These are phyloP conservation scores for Cercospora janseana DNA, from an alignment of 2,329 filamentous ascomycete species.

Conservation along the genomic window DNA sequence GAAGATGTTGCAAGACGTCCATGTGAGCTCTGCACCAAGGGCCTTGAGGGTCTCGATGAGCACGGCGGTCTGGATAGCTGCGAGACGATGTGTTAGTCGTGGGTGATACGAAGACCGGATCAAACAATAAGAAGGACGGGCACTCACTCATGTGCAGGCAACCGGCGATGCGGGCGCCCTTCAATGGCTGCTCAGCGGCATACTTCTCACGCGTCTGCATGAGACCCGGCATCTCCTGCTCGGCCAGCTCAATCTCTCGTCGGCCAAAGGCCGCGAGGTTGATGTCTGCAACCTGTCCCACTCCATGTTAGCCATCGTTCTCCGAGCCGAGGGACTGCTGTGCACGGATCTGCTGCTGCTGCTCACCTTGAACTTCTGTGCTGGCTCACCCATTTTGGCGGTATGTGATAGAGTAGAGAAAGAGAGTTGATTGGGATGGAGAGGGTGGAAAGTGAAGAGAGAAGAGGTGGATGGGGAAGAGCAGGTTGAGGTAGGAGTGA, in stretches of 20 bases:
- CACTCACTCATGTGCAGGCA: conserved; percentile 94
- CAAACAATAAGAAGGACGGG: neutral
- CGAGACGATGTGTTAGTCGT: conserved; percentile 21
- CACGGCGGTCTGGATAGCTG: conserved; percentile 96
- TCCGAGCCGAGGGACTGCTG: conserved; percentile 1
- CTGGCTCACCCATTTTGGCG: conserved; percentile 68
- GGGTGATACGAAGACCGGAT: neutral
- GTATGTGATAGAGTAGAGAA: conserved; percentile 20
- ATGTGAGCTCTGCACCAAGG: conserved; percentile 97
- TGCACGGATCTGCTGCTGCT: neutral
- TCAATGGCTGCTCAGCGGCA: conserved; percentile 85
- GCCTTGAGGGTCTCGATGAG: conserved; percentile 95
- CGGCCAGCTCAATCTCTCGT: conserved; percentile 97
- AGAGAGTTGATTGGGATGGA: conserved; percentile 21
- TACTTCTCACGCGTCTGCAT: conserved; percentile 95
- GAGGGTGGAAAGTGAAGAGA: conserved; percentile 20
- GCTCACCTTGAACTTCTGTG: conserved; percentile 79
- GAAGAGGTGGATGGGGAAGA: conserved; percentile 21
- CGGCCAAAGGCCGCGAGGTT: conserved; percentile 95
- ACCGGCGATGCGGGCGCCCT: conserved; percentile 92
- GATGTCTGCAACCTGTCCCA: conserved; percentile 77
- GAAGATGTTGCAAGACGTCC: conserved; percentile 99
- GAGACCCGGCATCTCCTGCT: conserved; percentile 90
- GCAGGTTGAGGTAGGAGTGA: conserved; percentile 4
- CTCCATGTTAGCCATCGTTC: conserved; percentile 13